A percentile compares a stretch with the other conserved stretches of the same genome.
phyloP scores from a whole-genome alignment of 805 yeast species.

The Metschnikowia cerradonensis region DNA sequence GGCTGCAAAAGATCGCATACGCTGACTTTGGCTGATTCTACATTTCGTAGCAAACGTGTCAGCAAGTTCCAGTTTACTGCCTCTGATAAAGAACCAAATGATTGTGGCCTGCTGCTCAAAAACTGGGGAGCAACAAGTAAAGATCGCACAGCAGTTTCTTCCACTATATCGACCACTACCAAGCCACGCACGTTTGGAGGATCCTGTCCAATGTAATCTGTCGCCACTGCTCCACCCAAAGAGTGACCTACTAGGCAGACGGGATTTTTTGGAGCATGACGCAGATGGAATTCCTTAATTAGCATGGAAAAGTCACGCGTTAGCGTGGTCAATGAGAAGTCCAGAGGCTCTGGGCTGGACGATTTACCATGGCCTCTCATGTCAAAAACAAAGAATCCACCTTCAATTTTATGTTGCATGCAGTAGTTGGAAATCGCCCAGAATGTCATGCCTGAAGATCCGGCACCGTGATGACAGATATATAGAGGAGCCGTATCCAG shows the following conservation, averaged over 20 bases:
- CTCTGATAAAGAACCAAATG: slow-evolving; percentile 46
- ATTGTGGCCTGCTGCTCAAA: slow-evolving; percentile 58
- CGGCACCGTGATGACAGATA: slow-evolving; percentile 92
- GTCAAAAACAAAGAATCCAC: slow-evolving; percentile 59
- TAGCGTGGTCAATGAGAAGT: slow-evolving; percentile 47
- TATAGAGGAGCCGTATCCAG: slow-evolving; percentile 48
- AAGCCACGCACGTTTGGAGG: slow-evolving; percentile 54
- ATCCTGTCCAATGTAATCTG: slow-evolving; percentile 41
- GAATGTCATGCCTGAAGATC: slow-evolving; percentile 80
- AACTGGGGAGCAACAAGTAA: slow-evolving; percentile 64
- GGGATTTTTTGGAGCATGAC: slow-evolving; percentile 11
- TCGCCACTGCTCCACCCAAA: slow-evolving; percentile 82
- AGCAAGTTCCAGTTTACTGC: slow-evolving; percentile 85
- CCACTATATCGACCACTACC: slow-evolving; percentile 85
- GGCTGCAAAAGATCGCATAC: slow-evolving; percentile 61
- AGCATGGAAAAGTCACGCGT: slow-evolving; percentile 55
- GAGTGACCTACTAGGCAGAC: slow-evolving; percentile 82
- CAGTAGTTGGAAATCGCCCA: slow-evolving; percentile 45
- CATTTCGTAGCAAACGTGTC: slow-evolving; percentile 50
- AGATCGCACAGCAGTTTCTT: slow-evolving; percentile 80
- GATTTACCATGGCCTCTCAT: slow-evolving; percentile 78
- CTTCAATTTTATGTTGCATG: slow-evolving; percentile 41
- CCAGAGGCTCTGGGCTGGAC: slow-evolving; percentile 13
- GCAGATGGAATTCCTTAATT: slow-evolving; percentile 32
- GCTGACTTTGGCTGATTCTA: slow-evolving; percentile 65